Conservation (phyloP, 805 yeast genomes). For the Starmerella bombicola region DNA sequence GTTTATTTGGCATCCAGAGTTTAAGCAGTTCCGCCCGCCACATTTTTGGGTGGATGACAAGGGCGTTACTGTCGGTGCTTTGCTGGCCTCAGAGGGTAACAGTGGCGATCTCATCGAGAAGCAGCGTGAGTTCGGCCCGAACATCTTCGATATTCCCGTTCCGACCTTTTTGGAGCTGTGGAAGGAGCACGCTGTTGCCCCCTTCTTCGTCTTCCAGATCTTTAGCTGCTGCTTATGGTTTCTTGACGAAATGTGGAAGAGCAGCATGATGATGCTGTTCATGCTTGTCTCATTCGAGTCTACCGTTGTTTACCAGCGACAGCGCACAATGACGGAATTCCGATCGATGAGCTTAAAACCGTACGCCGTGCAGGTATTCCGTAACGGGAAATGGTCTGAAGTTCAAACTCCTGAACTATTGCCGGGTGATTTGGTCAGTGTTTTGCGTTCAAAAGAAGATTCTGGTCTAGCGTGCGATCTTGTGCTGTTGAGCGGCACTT, state of each 20-base stretch:
- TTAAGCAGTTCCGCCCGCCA: slow-evolving; percentile 63
- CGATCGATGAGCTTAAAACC: slow-evolving; percentile 97
- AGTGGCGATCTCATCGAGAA: slow-evolving; percentile 24
- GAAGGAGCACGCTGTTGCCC: slow-evolving; percentile 96
- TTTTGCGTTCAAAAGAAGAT: slow-evolving; percentile 80
- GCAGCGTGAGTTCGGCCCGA: slow-evolving; percentile 60
- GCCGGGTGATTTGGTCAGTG: slow-evolving; percentile 81
- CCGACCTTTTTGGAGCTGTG: slow-evolving; percentile 85
- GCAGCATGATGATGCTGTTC: slow-evolving; percentile 77
- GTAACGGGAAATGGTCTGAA: slow-evolving; percentile 59
- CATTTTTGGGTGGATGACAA: slow-evolving; percentile 51
- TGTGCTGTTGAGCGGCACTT: slow-evolving; percentile 73
- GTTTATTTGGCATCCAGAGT: slow-evolving; percentile 51
- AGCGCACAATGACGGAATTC: slow-evolving; percentile 87
- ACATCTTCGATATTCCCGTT: slow-evolving; percentile 86
- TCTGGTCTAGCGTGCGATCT: slow-evolving; percentile 91
- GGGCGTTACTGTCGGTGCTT: slow-evolving; percentile 42
- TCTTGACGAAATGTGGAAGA: slow-evolving; percentile 94
- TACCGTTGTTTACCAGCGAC: slow-evolving; percentile 90
- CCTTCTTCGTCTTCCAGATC: slow-evolving; percentile 90
- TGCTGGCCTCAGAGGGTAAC: slow-evolving; percentile 46
- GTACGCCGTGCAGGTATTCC: slow-evolving; percentile 57
- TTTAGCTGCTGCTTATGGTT: slow-evolving; percentile 94
- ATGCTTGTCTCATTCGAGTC: slow-evolving; percentile 89
- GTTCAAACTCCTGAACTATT: slow-evolving; percentile 61